These are phyloP conservation scores for Coemansia sp. DNA, from an alignment of 192 early-diverging fungal species.

Conservation along the genomic window DNA sequence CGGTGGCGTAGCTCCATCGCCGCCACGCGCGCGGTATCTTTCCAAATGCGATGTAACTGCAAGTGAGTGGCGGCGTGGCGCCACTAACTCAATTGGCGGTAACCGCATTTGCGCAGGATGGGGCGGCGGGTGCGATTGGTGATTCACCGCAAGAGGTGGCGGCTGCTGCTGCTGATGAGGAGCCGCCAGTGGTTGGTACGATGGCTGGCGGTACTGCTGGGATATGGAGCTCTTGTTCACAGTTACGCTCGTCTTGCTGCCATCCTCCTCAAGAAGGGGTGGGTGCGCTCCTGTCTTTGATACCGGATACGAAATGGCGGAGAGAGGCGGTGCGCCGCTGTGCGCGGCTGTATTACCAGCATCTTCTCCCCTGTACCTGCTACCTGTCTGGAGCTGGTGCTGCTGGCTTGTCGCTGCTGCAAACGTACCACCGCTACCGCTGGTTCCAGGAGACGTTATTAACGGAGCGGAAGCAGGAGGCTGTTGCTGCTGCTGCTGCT, in stretches of 20 bases:
- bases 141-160: neutral
- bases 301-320: neutral
- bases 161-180: constrained; percentile 18
- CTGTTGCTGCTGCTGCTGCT: neutral
- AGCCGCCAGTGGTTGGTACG: neutral
- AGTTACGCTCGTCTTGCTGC: neutral
- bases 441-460: neutral
- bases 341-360: constrained; percentile 3
- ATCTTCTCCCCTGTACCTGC: constrained; percentile 9
- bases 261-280: neutral
- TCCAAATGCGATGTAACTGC: constrained; percentile 57
- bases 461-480: neutral
- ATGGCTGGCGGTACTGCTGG: neutral
- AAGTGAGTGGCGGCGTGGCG: constrained; percentile 52
- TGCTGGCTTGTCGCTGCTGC: constrained; percentile 6
- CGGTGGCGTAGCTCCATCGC: constrained; percentile 28
- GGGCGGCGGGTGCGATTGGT: constrained; percentile 14
- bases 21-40: constrained; percentile 41
- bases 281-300: neutral
- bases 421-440: neutral
- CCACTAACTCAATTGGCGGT: constrained; percentile 50
- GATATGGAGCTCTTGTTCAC: neutral
- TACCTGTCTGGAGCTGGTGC: neutral
- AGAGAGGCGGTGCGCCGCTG: neutral
- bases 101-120: constrained; percentile 28